Evolutionary conservation across 805 yeast genomes (phyloP).

Genomic region (Isabelozyma gotoi): DNA sequence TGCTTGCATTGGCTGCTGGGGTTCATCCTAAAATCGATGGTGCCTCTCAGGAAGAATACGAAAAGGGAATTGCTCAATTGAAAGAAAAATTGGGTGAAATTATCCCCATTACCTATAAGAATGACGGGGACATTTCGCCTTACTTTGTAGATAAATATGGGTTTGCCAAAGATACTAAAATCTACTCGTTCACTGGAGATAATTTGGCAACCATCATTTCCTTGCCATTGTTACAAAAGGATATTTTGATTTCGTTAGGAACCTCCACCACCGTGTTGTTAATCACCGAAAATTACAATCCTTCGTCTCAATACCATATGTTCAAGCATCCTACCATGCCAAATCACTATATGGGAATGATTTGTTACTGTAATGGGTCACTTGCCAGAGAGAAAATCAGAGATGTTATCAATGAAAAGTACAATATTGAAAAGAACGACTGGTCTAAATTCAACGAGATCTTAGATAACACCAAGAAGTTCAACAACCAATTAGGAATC

Average conservation of each 20-base stretch:
- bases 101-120: conserved; percentile 48
- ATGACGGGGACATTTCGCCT: conserved; percentile 51
- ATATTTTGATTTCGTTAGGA: conserved; percentile 79
- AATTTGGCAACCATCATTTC: conserved; percentile 86
- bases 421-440: conserved; percentile 27
- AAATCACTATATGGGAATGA: conserved; percentile 86
- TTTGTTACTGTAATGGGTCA: conserved; percentile 90
- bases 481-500: conserved; percentile 59
- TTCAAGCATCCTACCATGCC: conserved; percentile 84
- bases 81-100: conserved; percentile 54
- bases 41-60: conserved; percentile 15
- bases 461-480: conserved; percentile 36
- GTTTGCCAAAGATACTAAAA: conserved; percentile 52
- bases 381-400: conserved; percentile 79
- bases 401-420: conserved; percentile 55
- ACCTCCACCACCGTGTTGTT: conserved; percentile 88
- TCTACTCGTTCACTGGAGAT: conserved; percentile 86
- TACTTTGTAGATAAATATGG: conserved; percentile 71
- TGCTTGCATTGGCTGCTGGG: conserved; percentile 57
- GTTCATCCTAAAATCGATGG: conserved; percentile 45
- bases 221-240: conserved; percentile 73
- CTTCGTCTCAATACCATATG: conserved; percentile 80
- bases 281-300: conserved; percentile 73
- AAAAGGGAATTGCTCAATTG: conserved; percentile 39
- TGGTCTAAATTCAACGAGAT: conserved; percentile 66